Percentiles rank a stretch among this genome's conserved stretches.
These are phyloP conservation scores for Termitomyces sp. DNA, from an alignment of 768 basidiomycete genomes.

Conservation along the genomic window DNA sequence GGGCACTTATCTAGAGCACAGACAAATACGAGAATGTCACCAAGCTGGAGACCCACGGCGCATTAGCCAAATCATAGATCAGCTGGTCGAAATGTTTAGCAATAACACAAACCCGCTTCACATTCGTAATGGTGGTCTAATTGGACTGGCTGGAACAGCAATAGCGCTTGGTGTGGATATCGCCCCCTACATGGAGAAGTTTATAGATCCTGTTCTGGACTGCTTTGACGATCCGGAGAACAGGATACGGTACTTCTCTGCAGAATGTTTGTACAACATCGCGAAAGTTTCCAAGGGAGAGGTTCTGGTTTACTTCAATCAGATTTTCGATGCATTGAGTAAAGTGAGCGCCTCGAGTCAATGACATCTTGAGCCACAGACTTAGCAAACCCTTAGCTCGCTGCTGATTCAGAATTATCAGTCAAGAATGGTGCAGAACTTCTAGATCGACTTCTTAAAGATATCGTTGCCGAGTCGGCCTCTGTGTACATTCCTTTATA, in stretches of 20 bases:
- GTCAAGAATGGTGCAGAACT: conserved; percentile 99
- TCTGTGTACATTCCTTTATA: conserved; percentile 90
- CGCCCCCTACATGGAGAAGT: conserved; percentile 90
- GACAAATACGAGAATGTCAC: conserved; percentile 83
- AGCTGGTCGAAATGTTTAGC: conserved; percentile 91
- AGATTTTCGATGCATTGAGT: conserved; percentile 95
- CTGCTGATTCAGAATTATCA: conserved; percentile 90
- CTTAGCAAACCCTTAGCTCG: conserved; percentile 52
- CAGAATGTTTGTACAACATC: conserved; percentile 97
- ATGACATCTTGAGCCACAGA: neutral
- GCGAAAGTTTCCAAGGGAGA: conserved; percentile 97
- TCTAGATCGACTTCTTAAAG: conserved; percentile 93
- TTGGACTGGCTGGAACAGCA: conserved; percentile 94
- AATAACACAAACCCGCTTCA: conserved; percentile 79
- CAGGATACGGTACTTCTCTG: conserved; percentile 94
- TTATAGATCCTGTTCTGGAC: conserved; percentile 79
- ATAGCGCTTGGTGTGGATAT: conserved; percentile 94
- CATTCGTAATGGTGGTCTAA: conserved; percentile 90
- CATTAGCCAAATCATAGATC: conserved; percentile 86
- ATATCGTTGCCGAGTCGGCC: conserved; percentile 95
- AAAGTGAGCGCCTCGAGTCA: conserved; percentile 56
- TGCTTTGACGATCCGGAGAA: conserved; percentile 95
- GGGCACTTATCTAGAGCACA: conserved; percentile 19
- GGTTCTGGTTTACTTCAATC: conserved; percentile 95
- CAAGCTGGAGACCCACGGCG: conserved; percentile 75